Evolutionary conservation across 1,284 basidiomycete species (phyloP).

Genomic region (Sparassis latifolia): DNA sequence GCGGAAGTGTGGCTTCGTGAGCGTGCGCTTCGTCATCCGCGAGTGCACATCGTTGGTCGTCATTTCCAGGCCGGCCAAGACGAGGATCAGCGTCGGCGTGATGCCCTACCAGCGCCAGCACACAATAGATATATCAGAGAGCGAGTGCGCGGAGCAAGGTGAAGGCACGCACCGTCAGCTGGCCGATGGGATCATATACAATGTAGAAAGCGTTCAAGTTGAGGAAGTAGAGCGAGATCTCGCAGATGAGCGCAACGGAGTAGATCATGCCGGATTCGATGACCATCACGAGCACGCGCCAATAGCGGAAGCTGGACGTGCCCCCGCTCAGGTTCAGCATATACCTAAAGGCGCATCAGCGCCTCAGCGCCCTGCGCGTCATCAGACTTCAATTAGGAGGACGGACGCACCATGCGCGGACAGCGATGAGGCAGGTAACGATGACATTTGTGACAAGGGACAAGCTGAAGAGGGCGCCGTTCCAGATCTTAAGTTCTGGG

Average conservation of each 20-base stretch:
- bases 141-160: neutral
- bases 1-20: constrained; percentile 1
- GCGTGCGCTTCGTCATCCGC: constrained; percentile 5
- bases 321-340: constrained; percentile 19
- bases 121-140: neutral
- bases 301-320: constrained; percentile 23
- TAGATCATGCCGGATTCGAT: constrained; percentile 36
- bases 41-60: constrained; percentile 9
- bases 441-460: constrained; percentile 32
- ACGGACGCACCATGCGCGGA: constrained; percentile 28
- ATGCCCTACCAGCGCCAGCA: constrained; percentile 3
- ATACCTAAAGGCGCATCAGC: constrained; percentile 17
- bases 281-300: constrained; percentile 28
- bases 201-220: constrained; percentile 34
- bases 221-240: constrained; percentile 33
- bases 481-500: constrained; percentile 26
- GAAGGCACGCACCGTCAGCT: constrained; percentile 27
- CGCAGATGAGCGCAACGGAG: constrained; percentile 30
- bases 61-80: constrained; percentile 7
- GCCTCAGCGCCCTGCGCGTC: neutral
- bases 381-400: no score
- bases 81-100: constrained; percentile 8
- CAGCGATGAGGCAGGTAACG: constrained; percentile 29
- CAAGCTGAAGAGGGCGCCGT: constrained; percentile 32
- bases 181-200: constrained; percentile 34